Percentiles rank a stretch among this genome's conserved stretches.
Evolutionary conservation across 1,284 basidiomycete genomes (phyloP).

Genomic region (Schizopora paradoxa): DNA sequence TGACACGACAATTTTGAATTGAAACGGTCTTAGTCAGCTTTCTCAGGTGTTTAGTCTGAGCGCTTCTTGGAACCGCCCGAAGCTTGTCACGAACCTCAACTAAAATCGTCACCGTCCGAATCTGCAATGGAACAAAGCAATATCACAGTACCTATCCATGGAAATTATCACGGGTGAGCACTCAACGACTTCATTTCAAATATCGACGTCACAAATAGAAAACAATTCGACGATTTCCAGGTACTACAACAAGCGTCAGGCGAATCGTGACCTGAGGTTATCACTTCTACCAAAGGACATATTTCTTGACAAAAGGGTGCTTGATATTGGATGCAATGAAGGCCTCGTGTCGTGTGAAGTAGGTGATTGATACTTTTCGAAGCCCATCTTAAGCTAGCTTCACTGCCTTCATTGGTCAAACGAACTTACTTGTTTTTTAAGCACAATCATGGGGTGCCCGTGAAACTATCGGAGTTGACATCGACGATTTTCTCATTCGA

Average conservation of each 20-base stretch:
- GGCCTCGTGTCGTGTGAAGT: conserved; percentile 79
- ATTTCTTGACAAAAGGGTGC: conserved; percentile 51
- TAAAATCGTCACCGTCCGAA: no score
- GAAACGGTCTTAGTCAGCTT: no score
- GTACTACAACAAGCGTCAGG: conserved; percentile 70
- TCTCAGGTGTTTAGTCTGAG: no score
- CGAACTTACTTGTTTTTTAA: conserved; percentile 24
- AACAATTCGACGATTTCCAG: conserved; percentile 29
- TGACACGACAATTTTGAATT: no score
- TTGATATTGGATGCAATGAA: conserved; percentile 82
- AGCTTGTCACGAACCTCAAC: no score
- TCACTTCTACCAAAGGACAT: conserved; percentile 48
- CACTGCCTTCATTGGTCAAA: not conserved
- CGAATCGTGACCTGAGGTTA: conserved; percentile 53
- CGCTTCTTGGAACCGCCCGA: no score
- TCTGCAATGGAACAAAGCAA: no score
- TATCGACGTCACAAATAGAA: not conserved
- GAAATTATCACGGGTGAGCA: conserved; percentile 62
- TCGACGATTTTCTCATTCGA: conserved; percentile 66
- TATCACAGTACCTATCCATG: conserved; percentile 45
- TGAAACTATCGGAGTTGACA: conserved; percentile 75
- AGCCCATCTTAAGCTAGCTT: no score
- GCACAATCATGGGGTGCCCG: conserved; percentile 57
- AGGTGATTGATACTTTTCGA: conserved; percentile 45
- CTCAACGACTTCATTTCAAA: not conserved